Evolutionary conservation across 495 filamentous ascomycete species (phyloP).

Genomic region (Xeromyces bisporus): DNA sequence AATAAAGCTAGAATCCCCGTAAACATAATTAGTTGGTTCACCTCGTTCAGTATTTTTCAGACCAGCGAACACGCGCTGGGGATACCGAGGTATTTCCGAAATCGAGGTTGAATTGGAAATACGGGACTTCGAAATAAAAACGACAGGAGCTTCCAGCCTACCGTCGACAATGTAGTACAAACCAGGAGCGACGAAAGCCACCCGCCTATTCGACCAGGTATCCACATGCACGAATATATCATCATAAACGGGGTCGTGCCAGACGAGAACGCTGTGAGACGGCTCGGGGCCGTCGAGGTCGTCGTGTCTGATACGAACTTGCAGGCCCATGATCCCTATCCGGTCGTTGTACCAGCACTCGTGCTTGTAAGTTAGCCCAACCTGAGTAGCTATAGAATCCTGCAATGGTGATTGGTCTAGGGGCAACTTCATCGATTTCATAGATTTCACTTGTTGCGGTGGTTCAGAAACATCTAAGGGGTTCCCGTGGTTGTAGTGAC

Average conservation of each 20-base stretch:
- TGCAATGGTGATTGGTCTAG: background rate
- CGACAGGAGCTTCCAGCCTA: slow-evolving; percentile 7
- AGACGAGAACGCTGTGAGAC: background rate
- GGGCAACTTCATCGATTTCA: background rate
- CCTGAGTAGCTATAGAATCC: no score
- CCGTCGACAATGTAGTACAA: slow-evolving; percentile 10
- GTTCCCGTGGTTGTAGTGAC: background rate
- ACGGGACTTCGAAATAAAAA: no score
- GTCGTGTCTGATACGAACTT: no score
- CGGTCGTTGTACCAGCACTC: background rate
- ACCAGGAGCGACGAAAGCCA: slow-evolving; percentile 4
- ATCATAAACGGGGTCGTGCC: background rate
- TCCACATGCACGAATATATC: background rate
- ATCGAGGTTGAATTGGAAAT: slow-evolving; percentile 8
- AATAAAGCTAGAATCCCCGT: slow-evolving; percentile 7
- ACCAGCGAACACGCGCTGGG: no score
- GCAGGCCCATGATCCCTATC: background rate
- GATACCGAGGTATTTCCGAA: background rate
- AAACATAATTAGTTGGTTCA: background rate
- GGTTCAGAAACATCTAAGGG: no score
- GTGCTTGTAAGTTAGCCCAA: background rate
- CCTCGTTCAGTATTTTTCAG: background rate
- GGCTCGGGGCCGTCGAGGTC: background rate
- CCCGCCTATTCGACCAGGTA: slow-evolving; percentile 1
- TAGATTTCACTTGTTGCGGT: background rate